Conservation (phyloP, 129 eudicot species). For the Apium graveolens region DNA sequence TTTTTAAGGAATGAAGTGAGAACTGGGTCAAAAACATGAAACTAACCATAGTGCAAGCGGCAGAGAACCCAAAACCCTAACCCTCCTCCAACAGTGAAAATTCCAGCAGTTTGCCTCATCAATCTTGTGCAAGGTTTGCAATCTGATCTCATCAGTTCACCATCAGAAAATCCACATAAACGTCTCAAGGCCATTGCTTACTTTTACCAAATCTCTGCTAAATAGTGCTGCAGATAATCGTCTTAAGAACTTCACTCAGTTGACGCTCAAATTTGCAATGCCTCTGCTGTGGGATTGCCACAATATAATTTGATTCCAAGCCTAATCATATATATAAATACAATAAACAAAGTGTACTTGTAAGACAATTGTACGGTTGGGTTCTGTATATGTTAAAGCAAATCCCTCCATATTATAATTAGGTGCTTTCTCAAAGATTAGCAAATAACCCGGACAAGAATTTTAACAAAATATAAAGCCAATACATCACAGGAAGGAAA, state of each 20-base stretch:
- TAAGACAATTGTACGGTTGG: background rate
- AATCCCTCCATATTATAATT: background rate
- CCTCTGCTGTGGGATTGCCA: background rate
- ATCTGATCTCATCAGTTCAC: slow-evolving; percentile 91
- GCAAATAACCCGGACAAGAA: background rate
- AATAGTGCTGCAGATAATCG: background rate
- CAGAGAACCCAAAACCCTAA: slow-evolving; percentile 91
- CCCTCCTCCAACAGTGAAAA: slow-evolving; percentile 83
- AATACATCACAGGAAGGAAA: background rate
- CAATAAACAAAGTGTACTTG: background rate
- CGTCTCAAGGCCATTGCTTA: slow-evolving; percentile 70
- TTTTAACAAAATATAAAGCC: background rate
- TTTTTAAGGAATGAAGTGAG: background rate
- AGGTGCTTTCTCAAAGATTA: slow-evolving; percentile 4
- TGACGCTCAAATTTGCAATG: background rate
- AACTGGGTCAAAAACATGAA: background rate
- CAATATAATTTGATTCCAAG: background rate
- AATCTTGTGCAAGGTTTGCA: slow-evolving; percentile 81
- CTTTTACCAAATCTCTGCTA: background rate
- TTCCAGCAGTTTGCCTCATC: slow-evolving; percentile 96
- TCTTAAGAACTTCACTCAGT: background rate
- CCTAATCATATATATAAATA: background rate
- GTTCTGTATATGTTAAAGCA: background rate
- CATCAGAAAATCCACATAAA: slow-evolving; percentile 77
- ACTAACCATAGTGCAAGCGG: slow-evolving; percentile 81